Evolutionary conservation across 2,329 filamentous ascomycete genomes (phyloP).

Genomic region (Fusarium sp.): DNA sequence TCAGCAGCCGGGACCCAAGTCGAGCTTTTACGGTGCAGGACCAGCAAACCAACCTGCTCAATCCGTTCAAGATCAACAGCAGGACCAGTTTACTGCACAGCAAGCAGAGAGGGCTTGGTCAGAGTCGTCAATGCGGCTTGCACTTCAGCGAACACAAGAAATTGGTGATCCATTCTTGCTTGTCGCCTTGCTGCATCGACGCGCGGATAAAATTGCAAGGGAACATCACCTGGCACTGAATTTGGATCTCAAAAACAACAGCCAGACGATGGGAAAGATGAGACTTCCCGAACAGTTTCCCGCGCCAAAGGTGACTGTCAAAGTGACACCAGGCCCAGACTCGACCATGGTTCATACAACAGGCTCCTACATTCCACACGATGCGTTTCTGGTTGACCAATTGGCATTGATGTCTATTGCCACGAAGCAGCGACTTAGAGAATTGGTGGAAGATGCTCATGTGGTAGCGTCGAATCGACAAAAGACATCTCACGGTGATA

Average conservation of each 20-base stretch:
- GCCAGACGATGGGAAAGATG: constrained; percentile 62
- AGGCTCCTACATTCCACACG: constrained; percentile 79
- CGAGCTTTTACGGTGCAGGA: constrained; percentile 74
- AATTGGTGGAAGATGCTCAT: constrained; percentile 82
- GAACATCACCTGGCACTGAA: constrained; percentile 71
- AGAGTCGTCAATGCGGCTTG: constrained; percentile 72
- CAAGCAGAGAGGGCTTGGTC: constrained; percentile 75
- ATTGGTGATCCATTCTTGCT: constrained; percentile 80
- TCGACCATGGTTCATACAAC: constrained; percentile 72
- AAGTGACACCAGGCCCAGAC: constrained; percentile 70
- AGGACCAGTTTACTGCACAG: constrained; percentile 75
- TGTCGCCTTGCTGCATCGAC: constrained; percentile 71
- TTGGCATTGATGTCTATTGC: constrained; percentile 85
- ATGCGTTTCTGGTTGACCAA: constrained; percentile 83
- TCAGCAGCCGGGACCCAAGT: constrained; percentile 67
- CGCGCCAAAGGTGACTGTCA: constrained; percentile 66
- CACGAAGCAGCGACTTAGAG: constrained; percentile 81
- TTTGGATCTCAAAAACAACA: constrained; percentile 65
- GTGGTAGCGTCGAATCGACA: constrained; percentile 78
- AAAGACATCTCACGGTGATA: constrained; percentile 81
- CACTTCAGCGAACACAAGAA: constrained; percentile 74
- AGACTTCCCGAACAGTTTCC: constrained; percentile 64
- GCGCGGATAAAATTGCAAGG: constrained; percentile 68
- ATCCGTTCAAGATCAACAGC: constrained; percentile 59
- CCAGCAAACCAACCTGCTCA: constrained; percentile 74